Evolutionary conservation across 202 grass and related monocot species (phyloP).

Genomic region (Schoenoplectus triqueter): DNA sequence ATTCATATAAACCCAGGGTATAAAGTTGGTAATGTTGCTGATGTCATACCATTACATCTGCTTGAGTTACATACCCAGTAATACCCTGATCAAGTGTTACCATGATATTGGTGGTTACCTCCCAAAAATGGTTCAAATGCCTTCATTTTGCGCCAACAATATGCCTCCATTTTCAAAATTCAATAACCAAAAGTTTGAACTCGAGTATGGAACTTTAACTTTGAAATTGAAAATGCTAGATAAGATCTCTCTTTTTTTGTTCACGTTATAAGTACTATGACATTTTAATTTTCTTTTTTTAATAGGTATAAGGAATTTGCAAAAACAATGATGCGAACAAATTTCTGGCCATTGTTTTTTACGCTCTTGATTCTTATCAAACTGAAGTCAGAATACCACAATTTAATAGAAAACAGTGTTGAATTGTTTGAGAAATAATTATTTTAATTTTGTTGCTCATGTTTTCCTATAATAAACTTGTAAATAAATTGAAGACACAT

Average conservation of each 20-base stretch:
- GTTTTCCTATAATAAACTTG: not conserved
- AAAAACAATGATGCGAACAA: not conserved
- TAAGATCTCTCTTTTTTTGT: not conserved
- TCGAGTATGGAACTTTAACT: not conserved
- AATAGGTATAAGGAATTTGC: not conserved
- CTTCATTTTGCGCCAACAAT: not conserved
- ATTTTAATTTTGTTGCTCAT: not conserved
- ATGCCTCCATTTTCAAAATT: not conserved
- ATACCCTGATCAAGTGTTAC: not conserved
- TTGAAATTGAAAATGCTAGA: not conserved
- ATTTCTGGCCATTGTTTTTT: conserved; percentile 2
- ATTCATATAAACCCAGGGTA: not conserved
- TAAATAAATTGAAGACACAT: not conserved
- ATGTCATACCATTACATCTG: not conserved
- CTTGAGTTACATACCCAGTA: not conserved
- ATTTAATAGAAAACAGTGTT: not conserved
- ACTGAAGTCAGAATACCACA: not conserved
- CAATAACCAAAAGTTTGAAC: not conserved
- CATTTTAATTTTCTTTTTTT: not conserved
- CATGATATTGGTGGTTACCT: not conserved
- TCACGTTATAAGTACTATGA: not conserved
- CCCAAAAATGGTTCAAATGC: not conserved
- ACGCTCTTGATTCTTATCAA: not conserved
- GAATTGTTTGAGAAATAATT: not conserved
- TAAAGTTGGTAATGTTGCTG: not conserved